Evolutionary conservation across 305 asterid species (phyloP).

Genomic region (Fraxinus albicans): DNA sequence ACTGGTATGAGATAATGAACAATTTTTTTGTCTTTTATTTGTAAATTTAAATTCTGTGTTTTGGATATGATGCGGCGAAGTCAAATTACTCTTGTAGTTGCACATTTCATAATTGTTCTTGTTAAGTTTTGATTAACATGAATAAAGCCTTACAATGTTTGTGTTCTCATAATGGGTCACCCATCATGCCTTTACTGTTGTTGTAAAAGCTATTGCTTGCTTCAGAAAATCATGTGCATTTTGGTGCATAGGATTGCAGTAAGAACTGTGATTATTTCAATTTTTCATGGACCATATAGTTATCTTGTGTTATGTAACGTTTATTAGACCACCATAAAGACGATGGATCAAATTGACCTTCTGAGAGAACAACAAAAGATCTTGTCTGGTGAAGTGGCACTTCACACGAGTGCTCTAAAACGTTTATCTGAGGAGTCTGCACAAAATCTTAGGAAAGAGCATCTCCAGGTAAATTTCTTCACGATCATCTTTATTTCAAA

Average conservation of each 20-base stretch:
- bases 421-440: constrained; percentile 76
- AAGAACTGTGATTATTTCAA: constrained; percentile 5
- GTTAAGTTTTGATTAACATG: background rate
- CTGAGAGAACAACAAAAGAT: constrained; percentile 91
- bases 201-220: background rate
- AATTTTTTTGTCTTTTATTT: constrained; percentile 12
- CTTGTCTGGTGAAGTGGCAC: constrained; percentile 89
- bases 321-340: constrained; percentile 64
- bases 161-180: background rate
- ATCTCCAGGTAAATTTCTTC: constrained; percentile 51
- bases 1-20: constrained; percentile 53
- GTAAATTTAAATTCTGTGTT: constrained; percentile 12
- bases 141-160: background rate
- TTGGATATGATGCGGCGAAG: background rate
- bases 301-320: constrained; percentile 13
- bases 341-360: constrained; percentile 83
- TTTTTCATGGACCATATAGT: constrained; percentile 16
- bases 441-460: constrained; percentile 58
- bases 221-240: constrained; percentile 9
- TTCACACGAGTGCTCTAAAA: constrained; percentile 78
- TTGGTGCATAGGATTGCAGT: constrained; percentile 22
- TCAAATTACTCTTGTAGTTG: constrained; percentile 20
- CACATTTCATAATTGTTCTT: constrained; percentile 8
- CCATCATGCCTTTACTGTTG: background rate
- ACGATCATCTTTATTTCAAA: constrained; percentile 21